Base-by-base conservation (phyloP, 148 eudicot genomes). In the Suaeda aralocaspica region DNA sequence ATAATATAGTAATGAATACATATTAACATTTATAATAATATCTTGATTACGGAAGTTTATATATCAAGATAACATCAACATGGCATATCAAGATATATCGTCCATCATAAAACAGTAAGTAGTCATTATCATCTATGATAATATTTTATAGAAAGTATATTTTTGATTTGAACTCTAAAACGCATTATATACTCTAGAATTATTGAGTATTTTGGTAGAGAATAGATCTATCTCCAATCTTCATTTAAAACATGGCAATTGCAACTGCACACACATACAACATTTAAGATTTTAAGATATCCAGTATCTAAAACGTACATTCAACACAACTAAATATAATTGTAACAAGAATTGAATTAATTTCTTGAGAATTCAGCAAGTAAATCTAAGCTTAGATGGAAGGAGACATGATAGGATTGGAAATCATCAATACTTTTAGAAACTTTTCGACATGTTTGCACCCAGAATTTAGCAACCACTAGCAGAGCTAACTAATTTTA, bases 211-310 rank as follows among this genome's bases (percentile, higher is more conserved):
- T n/a, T n/a, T n/a, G n/a, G n/a, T n/a, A 24, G 14, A 36, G 3
- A 18, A 11, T 19, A 9, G 9, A 6, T 56, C 24, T 13, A 36
- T 24, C 16, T 15, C 29, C 61, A 39, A 16, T 39, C 41, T 8
- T 8, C 41, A 3, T 36, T 36, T 8, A 67, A 25, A 33, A 21
- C 8, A 28, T 14, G 49, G 49, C 12, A 45, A 11, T 8, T 8
- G 11, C 12, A 45, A 45, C 5, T 2, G 9, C 8, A 22, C 28
- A 50, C 8, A 30, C 7, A 3, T 36, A 1, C 25, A 28, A 0
- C 6, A 49, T 57, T 56, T 15, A 57, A n/a, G n/a, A n/a, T n/a
- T n/a, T n/a, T n/a, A n/a, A 33, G 52, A 69, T 56, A 57, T 39
- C 28, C 25, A 18, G 50, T 22, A 4, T 41, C n/a, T 21, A 42